Conservation (phyloP, 2,329 filamentous ascomycete genomes). For the Aspergillus novofumigatus region DNA sequence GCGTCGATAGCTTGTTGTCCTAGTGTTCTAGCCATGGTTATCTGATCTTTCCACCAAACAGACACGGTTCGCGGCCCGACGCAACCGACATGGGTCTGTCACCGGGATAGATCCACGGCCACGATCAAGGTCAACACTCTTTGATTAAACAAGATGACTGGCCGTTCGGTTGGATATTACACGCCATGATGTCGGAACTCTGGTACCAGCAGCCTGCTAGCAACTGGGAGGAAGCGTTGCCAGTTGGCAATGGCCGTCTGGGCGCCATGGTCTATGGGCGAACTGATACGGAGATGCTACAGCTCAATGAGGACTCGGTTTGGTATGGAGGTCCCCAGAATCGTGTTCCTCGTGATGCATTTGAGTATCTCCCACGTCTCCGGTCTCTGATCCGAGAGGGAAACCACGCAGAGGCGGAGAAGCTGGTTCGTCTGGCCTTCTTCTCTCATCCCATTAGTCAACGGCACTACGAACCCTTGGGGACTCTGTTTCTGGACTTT, state of each 20-base stretch:
- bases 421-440: constrained; percentile 39
- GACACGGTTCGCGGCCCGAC: background rate
- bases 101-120: background rate
- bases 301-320: constrained; percentile 48
- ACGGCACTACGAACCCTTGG: constrained; percentile 47
- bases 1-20: no score
- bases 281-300: constrained; percentile 41
- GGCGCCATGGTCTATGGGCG: constrained; percentile 47
- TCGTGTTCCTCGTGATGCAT: constrained; percentile 39
- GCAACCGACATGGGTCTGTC: background rate
- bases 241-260: constrained; percentile 48
- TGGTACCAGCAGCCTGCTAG: constrained; percentile 27
- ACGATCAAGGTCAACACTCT: background rate
- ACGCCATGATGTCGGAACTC: constrained; percentile 19
- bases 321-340: constrained; percentile 46
- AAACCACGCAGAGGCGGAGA: constrained; percentile 41
- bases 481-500: constrained; percentile 41
- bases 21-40: no score
- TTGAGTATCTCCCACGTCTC: constrained; percentile 35
- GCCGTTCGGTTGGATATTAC: background rate
- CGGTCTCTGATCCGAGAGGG: constrained; percentile 40
- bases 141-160: background rate
- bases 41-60: no score
- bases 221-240: constrained; percentile 41
- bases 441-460: constrained; percentile 45